Evolutionary conservation across 768 basidiomycete species (phyloP).

Genomic region (Mycena venus): DNA sequence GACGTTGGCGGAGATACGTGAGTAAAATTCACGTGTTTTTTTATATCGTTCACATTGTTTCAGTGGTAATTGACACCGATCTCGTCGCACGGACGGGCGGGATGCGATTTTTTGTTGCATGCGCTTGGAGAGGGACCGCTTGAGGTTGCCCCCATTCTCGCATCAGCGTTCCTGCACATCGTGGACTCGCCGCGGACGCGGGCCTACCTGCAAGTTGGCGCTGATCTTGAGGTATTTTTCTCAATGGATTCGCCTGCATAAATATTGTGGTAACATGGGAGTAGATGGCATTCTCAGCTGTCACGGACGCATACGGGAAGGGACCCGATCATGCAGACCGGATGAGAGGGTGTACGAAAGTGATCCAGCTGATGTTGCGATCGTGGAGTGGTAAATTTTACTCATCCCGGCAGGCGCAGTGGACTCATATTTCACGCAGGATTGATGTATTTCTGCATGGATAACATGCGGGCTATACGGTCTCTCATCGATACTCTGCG

Average conservation of each 20-base stretch:
- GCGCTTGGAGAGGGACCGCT: constrained; percentile 91
- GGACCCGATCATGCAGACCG: constrained; percentile 82
- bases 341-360: constrained; percentile 81
- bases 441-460: constrained; percentile 93
- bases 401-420: not conserved
- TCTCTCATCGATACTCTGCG: constrained; percentile 88
- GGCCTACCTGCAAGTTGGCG: constrained; percentile 81
- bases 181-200: constrained; percentile 89
- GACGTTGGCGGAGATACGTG: constrained; percentile 92
- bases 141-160: constrained; percentile 84
- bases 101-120: constrained; percentile 87
- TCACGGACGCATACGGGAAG: constrained; percentile 95
- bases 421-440: constrained; percentile 56
- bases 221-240: constrained; percentile 84
- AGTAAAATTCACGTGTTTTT: constrained; percentile 38
- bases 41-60: too few species aligned
- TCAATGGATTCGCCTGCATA: not conserved
- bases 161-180: constrained; percentile 84
- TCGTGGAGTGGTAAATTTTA: constrained; percentile 90
- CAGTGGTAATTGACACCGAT: constrained; percentile 91
- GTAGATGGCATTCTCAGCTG: constrained; percentile 87
- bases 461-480: constrained; percentile 87
- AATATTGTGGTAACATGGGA: not conserved
- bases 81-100: constrained; percentile 86
- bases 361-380: constrained; percentile 86